Evolutionary conservation across 2,329 filamentous ascomycete species (phyloP).

Genomic region (Fusarium lateritium): DNA sequence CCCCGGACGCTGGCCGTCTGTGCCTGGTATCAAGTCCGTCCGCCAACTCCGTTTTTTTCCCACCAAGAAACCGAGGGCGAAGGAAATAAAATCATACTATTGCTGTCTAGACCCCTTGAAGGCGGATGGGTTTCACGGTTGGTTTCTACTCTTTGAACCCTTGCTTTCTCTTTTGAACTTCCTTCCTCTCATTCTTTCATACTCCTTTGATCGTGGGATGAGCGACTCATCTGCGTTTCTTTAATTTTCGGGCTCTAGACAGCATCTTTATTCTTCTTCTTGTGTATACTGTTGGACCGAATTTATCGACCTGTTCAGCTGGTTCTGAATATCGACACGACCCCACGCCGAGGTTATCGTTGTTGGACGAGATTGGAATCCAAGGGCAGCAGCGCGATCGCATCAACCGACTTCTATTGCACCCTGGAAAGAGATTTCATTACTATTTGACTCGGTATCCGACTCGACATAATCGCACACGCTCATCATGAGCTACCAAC

Average conservation of each 20-base stretch:
- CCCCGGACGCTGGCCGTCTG: conserved; percentile 41
- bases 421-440: neutral
- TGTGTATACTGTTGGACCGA: conserved; percentile 33
- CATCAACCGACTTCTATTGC: neutral
- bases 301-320: conserved; percentile 35
- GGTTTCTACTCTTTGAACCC: conserved; percentile 22
- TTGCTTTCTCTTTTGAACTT: conserved; percentile 15
- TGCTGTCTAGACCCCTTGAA: conserved; percentile 22
- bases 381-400: conserved; percentile 1
- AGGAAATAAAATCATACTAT: conserved; percentile 36
- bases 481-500: conserved; percentile 49
- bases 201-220: conserved; percentile 36
- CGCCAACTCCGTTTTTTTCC: conserved; percentile 36
- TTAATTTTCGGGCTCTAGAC: conserved; percentile 45
- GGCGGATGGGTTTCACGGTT: conserved; percentile 13
- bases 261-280: conserved; percentile 51
- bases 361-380: conserved; percentile 4
- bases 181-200: conserved; percentile 6
- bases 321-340: conserved; percentile 39
- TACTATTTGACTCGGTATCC: conserved; percentile 8
- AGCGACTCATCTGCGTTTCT: conserved; percentile 43
- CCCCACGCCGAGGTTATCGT: conserved; percentile 1
- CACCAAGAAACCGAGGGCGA: neutral
- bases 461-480: conserved; percentile 2
- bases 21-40: conserved; percentile 45